Percentiles rank a stretch among this genome's conserved stretches.
Conservation (phyloP, 1,139 yeast species). For the Geotrichum fermentans region DNA sequence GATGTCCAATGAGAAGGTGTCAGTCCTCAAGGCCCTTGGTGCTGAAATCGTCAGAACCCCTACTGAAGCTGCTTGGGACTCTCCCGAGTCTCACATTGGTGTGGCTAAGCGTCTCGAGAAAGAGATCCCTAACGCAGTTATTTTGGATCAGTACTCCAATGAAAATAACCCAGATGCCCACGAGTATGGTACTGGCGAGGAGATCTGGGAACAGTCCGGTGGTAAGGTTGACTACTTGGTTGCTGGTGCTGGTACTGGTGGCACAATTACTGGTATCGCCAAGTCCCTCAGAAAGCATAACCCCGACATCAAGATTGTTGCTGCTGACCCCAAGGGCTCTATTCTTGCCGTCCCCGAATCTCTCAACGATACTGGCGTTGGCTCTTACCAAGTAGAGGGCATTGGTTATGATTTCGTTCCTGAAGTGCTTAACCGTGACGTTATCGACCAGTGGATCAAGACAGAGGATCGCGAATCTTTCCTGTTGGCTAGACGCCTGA, state of each 20-base stretch:
- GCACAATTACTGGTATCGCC: slow-evolving; percentile 75
- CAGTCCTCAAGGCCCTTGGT: slow-evolving; percentile 82
- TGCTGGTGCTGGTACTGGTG: slow-evolving; percentile 93
- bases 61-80: slow-evolving; percentile 90
- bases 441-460: slow-evolving; percentile 78
- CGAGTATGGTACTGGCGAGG: slow-evolving; percentile 78
- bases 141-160: slow-evolving; percentile 79
- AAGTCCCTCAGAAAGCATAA: slow-evolving; percentile 71
- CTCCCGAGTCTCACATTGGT: slow-evolving; percentile 89
- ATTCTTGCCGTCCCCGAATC: slow-evolving; percentile 76
- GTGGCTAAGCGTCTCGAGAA: slow-evolving; percentile 76
- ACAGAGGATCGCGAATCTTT: slow-evolving; percentile 81
- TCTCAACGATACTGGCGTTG: slow-evolving; percentile 52
- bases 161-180: slow-evolving; percentile 80
- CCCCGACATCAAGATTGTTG: slow-evolving; percentile 57
- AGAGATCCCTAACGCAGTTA: slow-evolving; percentile 82
- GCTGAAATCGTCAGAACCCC: slow-evolving; percentile 91
- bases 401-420: slow-evolving; percentile 90
- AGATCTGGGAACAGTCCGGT: slow-evolving; percentile 76
- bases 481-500: slow-evolving; percentile 74
- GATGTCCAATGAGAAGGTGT: slow-evolving; percentile 88
- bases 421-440: slow-evolving; percentile 63
- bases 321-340: slow-evolving; percentile 86
- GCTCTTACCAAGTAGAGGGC: slow-evolving; percentile 80
- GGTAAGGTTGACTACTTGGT: slow-evolving; percentile 71